Evolutionary conservation across 2,329 filamentous ascomycete genomes (phyloP), one percentile per base, ranked within the genome.

Genomic region (Thermothelomyces thermophilus): DNA sequence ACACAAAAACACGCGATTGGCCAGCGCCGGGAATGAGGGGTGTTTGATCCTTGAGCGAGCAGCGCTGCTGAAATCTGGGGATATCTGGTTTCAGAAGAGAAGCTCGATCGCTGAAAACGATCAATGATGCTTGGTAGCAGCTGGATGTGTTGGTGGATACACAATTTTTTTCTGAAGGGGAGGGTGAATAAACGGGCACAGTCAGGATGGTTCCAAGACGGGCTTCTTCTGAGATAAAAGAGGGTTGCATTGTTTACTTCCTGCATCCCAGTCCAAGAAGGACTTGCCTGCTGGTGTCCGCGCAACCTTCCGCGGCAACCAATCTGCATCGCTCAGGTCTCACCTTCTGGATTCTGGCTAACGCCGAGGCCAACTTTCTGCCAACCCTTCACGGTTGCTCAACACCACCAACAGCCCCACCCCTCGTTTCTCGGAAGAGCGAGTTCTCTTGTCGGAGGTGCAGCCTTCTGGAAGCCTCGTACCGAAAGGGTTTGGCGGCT

Each of bases 111-210:
- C 30, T 26, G 54, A 59, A 52, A 46, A 56, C 54, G 51, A 51
- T 53, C 58, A 58, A 60, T 55, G 49, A 61, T 61, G 59, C 54
- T 60, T 17, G 46, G 22, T 55, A 57, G 55, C 54, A 58, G 40
- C 52, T 54, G 55, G 41, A 49, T 41, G 50, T 30, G 30, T 28
- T 42, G 44, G 43, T 41, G 51, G 48, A 53, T 45, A 42, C 41
- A 33, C 26, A 33, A 13, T 42, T 45, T 45, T 40, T 5, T 35
- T 36, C n/a, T n/a, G n/a, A n/a, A n/a, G n/a, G 31, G 37, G 40
- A 31, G 41, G 22, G 24, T 16, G 24, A 33, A 24, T 17, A 46
- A 16, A n/a, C n/a, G n/a, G n/a, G n/a, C n/a, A 14, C 31, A 39
- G 28, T n/a, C 13, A 35, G 33, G 33, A 16, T n/a, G 13, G 13